Evolutionary conservation across 2,329 filamentous ascomycete species (phyloP).

Genomic region (Neofusicoccum sp.): DNA sequence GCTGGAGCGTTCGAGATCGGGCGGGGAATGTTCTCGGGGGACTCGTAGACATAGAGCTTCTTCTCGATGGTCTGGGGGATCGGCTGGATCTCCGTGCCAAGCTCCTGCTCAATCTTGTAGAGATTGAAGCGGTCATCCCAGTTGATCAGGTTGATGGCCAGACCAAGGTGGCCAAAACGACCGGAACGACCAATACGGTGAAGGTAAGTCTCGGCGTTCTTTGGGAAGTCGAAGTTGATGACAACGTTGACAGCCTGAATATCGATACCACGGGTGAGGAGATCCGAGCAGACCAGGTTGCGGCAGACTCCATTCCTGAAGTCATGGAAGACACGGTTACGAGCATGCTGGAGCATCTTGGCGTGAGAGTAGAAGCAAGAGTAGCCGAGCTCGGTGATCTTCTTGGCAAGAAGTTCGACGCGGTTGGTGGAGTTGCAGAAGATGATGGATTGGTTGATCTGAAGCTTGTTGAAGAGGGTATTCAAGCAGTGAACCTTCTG

Average conservation of each 20-base stretch:
- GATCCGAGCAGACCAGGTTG: constrained; percentile 95
- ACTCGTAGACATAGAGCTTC: constrained; percentile 96
- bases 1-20: constrained; percentile 61
- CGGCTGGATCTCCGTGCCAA: constrained; percentile 96
- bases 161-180: constrained; percentile 91
- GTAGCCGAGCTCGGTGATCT: constrained; percentile 98
- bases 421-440: constrained; percentile 99
- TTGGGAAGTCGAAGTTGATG: constrained; percentile 99
- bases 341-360: constrained; percentile 93
- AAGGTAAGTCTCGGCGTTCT: constrained; percentile 98
- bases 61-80: constrained; percentile 95
- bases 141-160: constrained; percentile 98
- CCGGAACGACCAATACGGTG: constrained; percentile 98
- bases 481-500: constrained; percentile 99
- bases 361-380: constrained; percentile 99
- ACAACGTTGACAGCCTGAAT: constrained; percentile 99
- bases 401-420: constrained; percentile 95
- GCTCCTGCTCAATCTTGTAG: constrained; percentile 96
- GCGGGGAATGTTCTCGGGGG: constrained; percentile 89
- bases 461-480: constrained; percentile 96
- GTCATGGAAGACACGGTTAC: constrained; percentile 98
- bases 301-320: constrained; percentile 97
- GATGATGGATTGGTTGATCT: constrained; percentile 99
- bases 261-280: constrained; percentile 97
- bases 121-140: constrained; percentile 99